Evolutionary conservation across 192 early-diverging fungal species (phyloP).

Genomic region (Tieghemiomyces parasiticus): DNA sequence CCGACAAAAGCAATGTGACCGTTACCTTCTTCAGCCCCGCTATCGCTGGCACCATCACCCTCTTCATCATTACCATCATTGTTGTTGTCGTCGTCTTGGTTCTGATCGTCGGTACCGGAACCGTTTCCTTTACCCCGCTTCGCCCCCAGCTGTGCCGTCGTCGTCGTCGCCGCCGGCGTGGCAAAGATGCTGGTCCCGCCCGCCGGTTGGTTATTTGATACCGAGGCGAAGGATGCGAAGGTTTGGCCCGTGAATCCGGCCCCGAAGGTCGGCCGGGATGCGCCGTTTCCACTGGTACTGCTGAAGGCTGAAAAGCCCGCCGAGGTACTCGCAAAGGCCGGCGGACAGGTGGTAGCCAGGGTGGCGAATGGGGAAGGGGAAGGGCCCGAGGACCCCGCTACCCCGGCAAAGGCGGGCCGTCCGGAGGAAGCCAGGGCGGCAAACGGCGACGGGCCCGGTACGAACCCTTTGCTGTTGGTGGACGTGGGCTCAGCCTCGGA

Average conservation of each 20-base stretch:
- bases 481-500: too few relatives aligned
- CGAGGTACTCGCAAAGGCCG: background rate
- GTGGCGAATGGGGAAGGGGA: background rate
- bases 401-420: too few relatives aligned
- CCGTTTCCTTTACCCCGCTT: too few relatives aligned
- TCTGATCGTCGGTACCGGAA: too few relatives aligned
- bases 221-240: conserved; percentile 10
- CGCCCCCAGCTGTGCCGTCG: background rate
- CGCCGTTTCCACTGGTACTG: background rate
- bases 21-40: conserved; percentile 14
- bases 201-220: background rate
- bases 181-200: conserved; percentile 5
- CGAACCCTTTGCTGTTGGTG: too few relatives aligned
- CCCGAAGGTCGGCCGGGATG: background rate
- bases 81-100: too few relatives aligned
- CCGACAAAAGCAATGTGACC: too few relatives aligned
- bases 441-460: too few relatives aligned
- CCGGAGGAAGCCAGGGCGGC: too few relatives aligned
- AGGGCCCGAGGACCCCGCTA: too few relatives aligned
- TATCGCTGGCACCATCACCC: conserved; percentile 7
- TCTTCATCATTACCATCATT: background rate
- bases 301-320: background rate
- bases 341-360: background rate
- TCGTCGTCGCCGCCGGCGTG: background rate
- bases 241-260: background rate